phyloP scores from a whole-genome alignment of 805 yeast species.

The Lachancea nothofagi region DNA sequence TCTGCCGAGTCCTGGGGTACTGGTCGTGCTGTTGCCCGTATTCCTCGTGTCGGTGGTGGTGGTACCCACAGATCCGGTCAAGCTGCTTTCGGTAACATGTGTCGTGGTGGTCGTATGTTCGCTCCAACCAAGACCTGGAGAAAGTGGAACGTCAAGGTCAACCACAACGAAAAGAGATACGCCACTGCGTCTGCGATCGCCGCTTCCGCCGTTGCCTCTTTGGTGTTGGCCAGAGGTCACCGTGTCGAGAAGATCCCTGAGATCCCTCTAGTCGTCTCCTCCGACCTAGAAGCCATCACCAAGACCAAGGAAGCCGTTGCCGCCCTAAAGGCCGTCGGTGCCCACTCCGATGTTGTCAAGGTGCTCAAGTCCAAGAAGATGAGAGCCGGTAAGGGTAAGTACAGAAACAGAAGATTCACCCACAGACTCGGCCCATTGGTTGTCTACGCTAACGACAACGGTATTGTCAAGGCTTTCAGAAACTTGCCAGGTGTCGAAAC shows the following conservation, averaged over 20 bases:
- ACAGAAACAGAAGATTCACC: conserved; percentile 99
- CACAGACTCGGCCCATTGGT: conserved; percentile 99
- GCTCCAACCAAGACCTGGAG: conserved; percentile 99
- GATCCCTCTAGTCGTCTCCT: conserved; percentile 95
- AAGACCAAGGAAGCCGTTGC: conserved; percentile 99
- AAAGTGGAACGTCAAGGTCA: conserved; percentile 99
- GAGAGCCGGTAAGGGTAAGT: conserved; percentile 99
- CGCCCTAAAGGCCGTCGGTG: conserved; percentile 96
- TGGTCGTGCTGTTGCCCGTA: conserved; percentile 99
- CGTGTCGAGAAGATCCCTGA: conserved; percentile 96
- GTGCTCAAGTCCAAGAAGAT: conserved; percentile 97
- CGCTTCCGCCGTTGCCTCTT: conserved; percentile 96
- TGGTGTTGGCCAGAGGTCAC: conserved; percentile 99
- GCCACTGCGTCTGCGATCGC: conserved; percentile 99
- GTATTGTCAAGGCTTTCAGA: conserved; percentile 97
- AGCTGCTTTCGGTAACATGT: conserved; percentile 99
- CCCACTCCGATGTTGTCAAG: conserved; percentile 96
- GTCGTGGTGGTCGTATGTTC: conserved; percentile 99
- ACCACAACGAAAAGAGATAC: conserved; percentile 99
- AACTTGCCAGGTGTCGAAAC: conserved; percentile 99
- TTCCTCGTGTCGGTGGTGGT: conserved; percentile 99
- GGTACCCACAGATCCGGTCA: conserved; percentile 99
- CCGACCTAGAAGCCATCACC: conserved; percentile 84
- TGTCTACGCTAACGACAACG: conserved; percentile 96
- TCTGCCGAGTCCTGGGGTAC: conserved; percentile 99